Evolutionary conservation across 176 grass and related monocot species (phyloP).

Genomic region (Musa acuminata): DNA sequence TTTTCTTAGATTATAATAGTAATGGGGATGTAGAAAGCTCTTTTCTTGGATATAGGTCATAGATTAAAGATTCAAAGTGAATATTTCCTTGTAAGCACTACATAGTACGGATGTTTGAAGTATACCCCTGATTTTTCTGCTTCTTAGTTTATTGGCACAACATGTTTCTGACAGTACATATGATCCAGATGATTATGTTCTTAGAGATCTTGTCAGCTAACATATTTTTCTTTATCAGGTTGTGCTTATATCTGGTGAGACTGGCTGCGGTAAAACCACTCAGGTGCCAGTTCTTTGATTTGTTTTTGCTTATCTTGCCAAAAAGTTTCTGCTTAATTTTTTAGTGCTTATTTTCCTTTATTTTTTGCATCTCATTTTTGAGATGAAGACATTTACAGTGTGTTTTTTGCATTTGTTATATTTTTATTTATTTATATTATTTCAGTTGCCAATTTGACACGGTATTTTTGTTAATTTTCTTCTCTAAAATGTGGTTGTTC

Average conservation of each 20-base stretch:
- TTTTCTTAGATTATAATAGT: too few species aligned
- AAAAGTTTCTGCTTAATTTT: background rate
- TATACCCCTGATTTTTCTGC: background rate
- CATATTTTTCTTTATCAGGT: constrained; percentile 53
- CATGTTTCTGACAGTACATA: background rate
- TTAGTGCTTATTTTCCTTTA: constrained; percentile 3
- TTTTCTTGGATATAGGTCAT: background rate
- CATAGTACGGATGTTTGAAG: background rate
- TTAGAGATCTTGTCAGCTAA: constrained; percentile 13
- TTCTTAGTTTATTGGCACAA: background rate
- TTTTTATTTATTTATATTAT: too few species aligned
- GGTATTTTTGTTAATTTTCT: background rate
- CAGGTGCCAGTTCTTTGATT: constrained; percentile 48
- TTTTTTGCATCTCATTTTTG: background rate
- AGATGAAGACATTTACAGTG: too few species aligned
- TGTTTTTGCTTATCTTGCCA: background rate
- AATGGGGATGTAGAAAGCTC: too few species aligned
- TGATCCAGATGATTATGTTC: background rate
- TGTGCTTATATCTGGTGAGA: constrained; percentile 96
- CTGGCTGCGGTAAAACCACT: constrained; percentile 98
- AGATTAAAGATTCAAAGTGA: too few species aligned
- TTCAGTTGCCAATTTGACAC: too few species aligned
- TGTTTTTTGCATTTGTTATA: too few species aligned
- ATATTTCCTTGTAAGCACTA: too few species aligned
- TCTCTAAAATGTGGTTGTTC: too few species aligned